Percentiles rank a stretch among this genome's conserved stretches.
These are phyloP conservation scores for Coemansia sp. DNA, from an alignment of 192 early-diverging fungal genomes.

Conservation along the genomic window DNA sequence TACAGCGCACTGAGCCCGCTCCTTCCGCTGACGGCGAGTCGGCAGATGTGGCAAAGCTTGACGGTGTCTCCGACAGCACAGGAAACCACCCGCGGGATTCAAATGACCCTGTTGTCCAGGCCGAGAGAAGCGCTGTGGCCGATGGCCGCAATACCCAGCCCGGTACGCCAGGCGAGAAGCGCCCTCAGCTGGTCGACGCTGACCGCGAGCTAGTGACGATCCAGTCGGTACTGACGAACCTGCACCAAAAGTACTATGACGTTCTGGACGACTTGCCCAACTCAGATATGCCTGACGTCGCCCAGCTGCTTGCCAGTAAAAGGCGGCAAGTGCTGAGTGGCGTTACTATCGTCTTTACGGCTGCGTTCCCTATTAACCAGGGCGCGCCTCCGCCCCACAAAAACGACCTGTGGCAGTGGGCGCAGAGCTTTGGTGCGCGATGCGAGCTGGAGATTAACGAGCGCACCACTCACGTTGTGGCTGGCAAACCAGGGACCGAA, in stretches of 20 bases:
- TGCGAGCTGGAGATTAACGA: slow-evolving; percentile 66
- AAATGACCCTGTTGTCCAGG: slow-evolving; percentile 22
- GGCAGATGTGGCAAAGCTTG: not conserved
- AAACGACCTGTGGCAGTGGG: slow-evolving; percentile 82
- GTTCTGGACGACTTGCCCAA: slow-evolving; percentile 28
- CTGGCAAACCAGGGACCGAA: slow-evolving; percentile 74
- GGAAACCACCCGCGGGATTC: slow-evolving; percentile 23
- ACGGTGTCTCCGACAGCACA: not conserved
- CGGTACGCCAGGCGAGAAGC: slow-evolving; percentile 1
- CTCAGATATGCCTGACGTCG: slow-evolving; percentile 30
- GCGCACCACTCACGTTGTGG: slow-evolving; percentile 86
- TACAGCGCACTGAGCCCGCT: slow-evolving; percentile 2
- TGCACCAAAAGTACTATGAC: slow-evolving; percentile 75
- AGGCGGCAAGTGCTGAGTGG: slow-evolving; percentile 69
- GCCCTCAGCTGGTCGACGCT: slow-evolving; percentile 49
- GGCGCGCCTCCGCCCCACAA: slow-evolving; percentile 59
- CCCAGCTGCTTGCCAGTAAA: slow-evolving; percentile 63
- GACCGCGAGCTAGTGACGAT: slow-evolving; percentile 64
- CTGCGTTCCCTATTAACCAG: slow-evolving; percentile 71
- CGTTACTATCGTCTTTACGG: slow-evolving; percentile 74
- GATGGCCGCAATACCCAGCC: slow-evolving; percentile 8
- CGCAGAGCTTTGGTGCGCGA: slow-evolving; percentile 79
- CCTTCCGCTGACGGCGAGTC: not conserved
- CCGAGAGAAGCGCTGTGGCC: slow-evolving; percentile 13
- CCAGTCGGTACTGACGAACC: slow-evolving; percentile 60